Base-by-base conservation (phyloP, 2,329 filamentous ascomycete genomes). In the Sclerotinia spermophila region DNA sequence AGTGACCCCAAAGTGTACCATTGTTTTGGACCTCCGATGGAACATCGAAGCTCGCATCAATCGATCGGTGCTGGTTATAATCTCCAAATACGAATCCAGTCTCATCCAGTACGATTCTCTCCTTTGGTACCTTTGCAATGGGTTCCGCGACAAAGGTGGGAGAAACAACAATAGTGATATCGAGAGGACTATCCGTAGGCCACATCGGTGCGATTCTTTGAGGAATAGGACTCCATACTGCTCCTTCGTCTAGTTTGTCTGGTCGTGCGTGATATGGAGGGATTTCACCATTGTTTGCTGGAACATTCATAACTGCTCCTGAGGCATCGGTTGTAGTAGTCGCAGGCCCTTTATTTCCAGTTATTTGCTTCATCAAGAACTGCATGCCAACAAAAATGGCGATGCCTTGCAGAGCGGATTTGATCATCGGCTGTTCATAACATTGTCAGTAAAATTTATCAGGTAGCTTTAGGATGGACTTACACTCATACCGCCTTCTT, bases 1-100 rank as follows among this genome's bases (percentile, higher is more conserved):
- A 96, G 81, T 99, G 96, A 3, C 92, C 95, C 89, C 93, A 97
- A 15, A 99, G 86, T 1, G 95, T 97, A 45, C 93, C 94, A 79
- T 98, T 98, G 75, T 94, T 86, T 84, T 97, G 94, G 0, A 97
- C 94, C 56, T 88, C 85, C 73, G 85, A 84, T 3, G 96, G 95
- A 5, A 98, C 89, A 4, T 85, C 82, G 79, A 99, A 93, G 51
- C 85, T 90, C 10, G 92, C 92, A 75, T 95, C 90, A 71, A 94
- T 86, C 69, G 90, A 86, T 71, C 96, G 88, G 78, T 86, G 90
- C 77, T 98, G 94, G 71, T 89, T 90, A 79, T 86, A 93, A 81
- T 96, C 90, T 72, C 92, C 92, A 70, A 95, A 84, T 66, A 86
- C 87, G 81, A 97, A 98, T 73, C 86, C 85, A 80, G 89, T 92